Base-by-base conservation (phyloP, 2,329 filamentous ascomycete genomes). In the Claviceps sp. region DNA sequence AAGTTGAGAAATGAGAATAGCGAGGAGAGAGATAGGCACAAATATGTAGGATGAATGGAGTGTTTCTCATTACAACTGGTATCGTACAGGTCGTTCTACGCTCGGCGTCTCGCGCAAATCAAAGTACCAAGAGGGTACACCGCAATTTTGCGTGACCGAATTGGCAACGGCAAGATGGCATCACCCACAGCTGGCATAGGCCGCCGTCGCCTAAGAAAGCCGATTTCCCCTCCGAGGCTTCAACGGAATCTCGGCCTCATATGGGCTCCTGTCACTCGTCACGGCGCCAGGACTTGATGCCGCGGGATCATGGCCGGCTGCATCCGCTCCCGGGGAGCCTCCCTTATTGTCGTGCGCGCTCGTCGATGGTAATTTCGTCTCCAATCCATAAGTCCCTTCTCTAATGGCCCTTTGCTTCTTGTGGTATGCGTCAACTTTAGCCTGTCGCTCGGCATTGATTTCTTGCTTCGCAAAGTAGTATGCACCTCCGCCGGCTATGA, bases 391-490 rank as follows among this genome's bases (percentile, higher is more conserved):
- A 61, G 82, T 78, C 55, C 82, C 68, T n/a, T 73, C 73, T 26
- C 76, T 70, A 42, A 75, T 71, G 60, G 74, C 70, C 53, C 76
- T 77, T 71, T 77, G 77, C 71, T 77, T 84, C 71, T 85, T 83
- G 60, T 80, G 71, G 52, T 78, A 76, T 54, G 85, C 82, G 60
- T 85, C 78, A 58, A 85, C 80, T 62, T 87, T 81, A 55, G 80
- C 73, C 55, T 80, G 76, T 57, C 91, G 87, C 69, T 96, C 89
- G 60, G 87, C 87, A 66, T 96, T 95, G 77, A 98, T 95, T 68
- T 84, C 84, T 64, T 81, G 79, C 77, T 98, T 98, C 57, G 93
- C 93, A 67, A 96, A 95, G 74, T 87, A 89, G 76, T 97, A 98
- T 62, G 91, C 89, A 57, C 85, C 87, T 58, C 82, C 93, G 64